Evolutionary conservation across 106 monocot species (phyloP).

Genomic region (Gastrodia elata): DNA sequence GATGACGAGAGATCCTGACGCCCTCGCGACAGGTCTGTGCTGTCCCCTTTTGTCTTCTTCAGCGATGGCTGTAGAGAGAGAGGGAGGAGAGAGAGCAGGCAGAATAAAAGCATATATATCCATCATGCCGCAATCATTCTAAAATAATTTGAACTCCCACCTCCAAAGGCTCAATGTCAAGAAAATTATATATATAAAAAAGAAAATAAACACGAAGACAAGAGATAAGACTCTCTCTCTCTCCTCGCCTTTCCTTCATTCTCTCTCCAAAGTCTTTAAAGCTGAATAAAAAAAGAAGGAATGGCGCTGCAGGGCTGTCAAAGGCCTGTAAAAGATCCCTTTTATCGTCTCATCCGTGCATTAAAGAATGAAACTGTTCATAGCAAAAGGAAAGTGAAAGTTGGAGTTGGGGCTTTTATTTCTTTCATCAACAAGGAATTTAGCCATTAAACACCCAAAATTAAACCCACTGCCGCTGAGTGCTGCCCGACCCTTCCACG

Average conservation of each 20-base stretch:
- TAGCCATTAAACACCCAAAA: background rate
- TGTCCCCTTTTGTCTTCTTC: slow-evolving; percentile 9
- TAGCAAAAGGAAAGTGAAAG: slow-evolving; percentile 8
- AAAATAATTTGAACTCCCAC: slow-evolving; percentile 13
- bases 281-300: background rate
- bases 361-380: slow-evolving; percentile 7
- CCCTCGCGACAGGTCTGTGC: background rate
- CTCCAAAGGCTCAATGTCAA: slow-evolving; percentile 4
- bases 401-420: slow-evolving; percentile 8
- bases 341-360: slow-evolving; percentile 11
- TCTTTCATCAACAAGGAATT: slow-evolving; percentile 8
- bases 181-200: too few species aligned
- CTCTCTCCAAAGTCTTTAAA: background rate
- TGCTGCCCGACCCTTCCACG: too few species aligned
- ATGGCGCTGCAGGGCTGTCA: slow-evolving; percentile 6
- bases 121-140: slow-evolving; percentile 11
- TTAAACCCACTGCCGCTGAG: background rate
- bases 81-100: slow-evolving; percentile 6
- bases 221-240: background rate
- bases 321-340: slow-evolving; percentile 7
- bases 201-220: too few species aligned
- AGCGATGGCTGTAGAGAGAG: background rate
- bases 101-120: slow-evolving; percentile 7
- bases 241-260: background rate
- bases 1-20: slow-evolving; percentile 4